Percentiles rank a stretch among this genome's conserved stretches.
Conservation (phyloP, 1,139 yeast species). For the Protomyces lactucae-debilis region DNA sequence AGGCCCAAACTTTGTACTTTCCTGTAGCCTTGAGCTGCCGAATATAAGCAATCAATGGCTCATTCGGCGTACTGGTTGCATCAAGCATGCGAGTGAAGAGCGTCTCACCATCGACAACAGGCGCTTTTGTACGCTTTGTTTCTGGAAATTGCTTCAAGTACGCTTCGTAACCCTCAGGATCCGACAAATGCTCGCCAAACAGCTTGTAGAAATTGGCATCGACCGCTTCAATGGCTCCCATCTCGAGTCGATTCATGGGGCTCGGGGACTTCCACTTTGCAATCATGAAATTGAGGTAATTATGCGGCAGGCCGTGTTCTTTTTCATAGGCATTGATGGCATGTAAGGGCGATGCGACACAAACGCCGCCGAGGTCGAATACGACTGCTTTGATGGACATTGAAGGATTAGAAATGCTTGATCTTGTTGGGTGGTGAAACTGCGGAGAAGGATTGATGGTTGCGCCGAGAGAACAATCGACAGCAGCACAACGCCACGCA, state of each 20-base stretch:
- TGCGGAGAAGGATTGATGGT: neutral
- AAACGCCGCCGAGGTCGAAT: slow-evolving; percentile 24
- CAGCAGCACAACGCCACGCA: too few relatives aligned
- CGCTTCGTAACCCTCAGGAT: slow-evolving; percentile 20
- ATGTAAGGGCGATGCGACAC: slow-evolving; percentile 24
- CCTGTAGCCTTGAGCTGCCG: slow-evolving; percentile 2
- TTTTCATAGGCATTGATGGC: slow-evolving; percentile 21
- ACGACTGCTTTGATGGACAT: slow-evolving; percentile 23
- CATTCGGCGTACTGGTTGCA: slow-evolving; percentile 9
- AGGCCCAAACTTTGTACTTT: slow-evolving; percentile 25
- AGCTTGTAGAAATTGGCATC: slow-evolving; percentile 2
- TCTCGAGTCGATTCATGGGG: slow-evolving; percentile 18
- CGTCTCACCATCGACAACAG: slow-evolving; percentile 8
- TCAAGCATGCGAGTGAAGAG: slow-evolving; percentile 13
- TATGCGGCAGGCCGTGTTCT: slow-evolving; percentile 10
- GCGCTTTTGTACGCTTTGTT: slow-evolving; percentile 2
- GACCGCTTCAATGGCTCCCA: slow-evolving; percentile 3
- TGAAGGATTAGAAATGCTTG: neutral
- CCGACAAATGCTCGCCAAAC: slow-evolving; percentile 16
- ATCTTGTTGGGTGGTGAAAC: neutral
- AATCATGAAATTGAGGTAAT: slow-evolving; percentile 24
- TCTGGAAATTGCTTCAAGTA: slow-evolving; percentile 4
- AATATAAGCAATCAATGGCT: neutral
- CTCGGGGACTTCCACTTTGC: slow-evolving; percentile 24
- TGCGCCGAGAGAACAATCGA: too few relatives aligned